Evolutionary conservation across 1,284 basidiomycete genomes (phyloP), one percentile per base, ranked within the genome.

Genomic region (Phylloporus sp.): DNA sequence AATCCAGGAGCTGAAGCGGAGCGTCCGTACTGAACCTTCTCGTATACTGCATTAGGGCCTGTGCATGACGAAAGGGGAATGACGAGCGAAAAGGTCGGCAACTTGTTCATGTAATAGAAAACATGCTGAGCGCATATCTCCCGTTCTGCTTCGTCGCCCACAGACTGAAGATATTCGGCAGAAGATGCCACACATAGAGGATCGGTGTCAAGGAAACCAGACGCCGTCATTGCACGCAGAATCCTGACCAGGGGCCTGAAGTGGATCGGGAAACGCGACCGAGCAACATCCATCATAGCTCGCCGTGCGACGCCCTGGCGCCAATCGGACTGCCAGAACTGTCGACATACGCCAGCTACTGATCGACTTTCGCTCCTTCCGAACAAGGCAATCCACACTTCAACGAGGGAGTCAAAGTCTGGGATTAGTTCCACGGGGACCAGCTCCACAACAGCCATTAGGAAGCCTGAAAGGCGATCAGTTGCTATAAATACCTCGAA

Each of bases 311-410:
- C 80, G 42, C 85, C 86, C 61, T 82, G 78, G 31, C 82, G 78
- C 83, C 86, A 90, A 70, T 94, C 91, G 4, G 80, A 79, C 60
- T 86, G 82, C 92, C 93, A 94, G 73, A 87, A 94, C 72, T 95
- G 92, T 32, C 83, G 81, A 69, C 91, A 93, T 64, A 95, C 88
- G 8, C 84, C 84, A 28, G 83, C 80, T n/a, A 93, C 82, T 12
- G 89, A 86, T 31, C 81, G 79, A 56, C 83, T 84, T 69, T 94
- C 91, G 65, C 91, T 92, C 49, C 91, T 84, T 20, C 92, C 91
- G 67, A 94, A 96, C 7, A 95, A 81, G 0, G 89, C 84, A 56
- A 91, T 85, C 91, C 94, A 95, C 4, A 93, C 86, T 58, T 91
- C 86, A 37, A 93, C 81, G 22, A 96, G 81, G 0, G 78, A 81